phyloP scores from a whole-genome alignment of 805 yeast species.

The Myxozyma lipomycoides region DNA sequence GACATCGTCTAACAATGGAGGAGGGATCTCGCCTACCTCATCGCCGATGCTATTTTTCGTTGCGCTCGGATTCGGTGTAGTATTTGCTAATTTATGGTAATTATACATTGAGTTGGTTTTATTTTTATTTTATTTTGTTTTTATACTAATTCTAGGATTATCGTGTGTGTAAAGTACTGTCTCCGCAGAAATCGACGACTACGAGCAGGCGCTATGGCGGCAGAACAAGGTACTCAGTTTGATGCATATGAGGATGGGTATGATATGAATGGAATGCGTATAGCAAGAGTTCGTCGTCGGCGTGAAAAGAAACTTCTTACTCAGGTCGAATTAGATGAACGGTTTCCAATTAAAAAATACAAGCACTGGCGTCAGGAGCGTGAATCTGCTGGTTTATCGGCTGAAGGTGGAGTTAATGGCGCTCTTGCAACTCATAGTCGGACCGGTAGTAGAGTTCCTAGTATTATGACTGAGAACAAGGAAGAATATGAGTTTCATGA shows the following conservation, averaged over 20 bases:
- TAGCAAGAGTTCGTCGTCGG: slow-evolving; percentile 27
- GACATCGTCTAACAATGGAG: not conserved
- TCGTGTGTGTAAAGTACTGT: slow-evolving; percentile 37
- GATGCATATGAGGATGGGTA: slow-evolving; percentile 12
- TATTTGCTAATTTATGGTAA: slow-evolving; percentile 37
- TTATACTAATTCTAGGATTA: slow-evolving; percentile 24
- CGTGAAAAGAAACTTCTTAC: slow-evolving; percentile 32
- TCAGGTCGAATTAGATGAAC: slow-evolving; percentile 32
- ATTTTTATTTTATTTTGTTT: not conserved
- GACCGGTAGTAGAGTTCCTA: slow-evolving; percentile 7
- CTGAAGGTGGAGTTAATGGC: slow-evolving; percentile 21
- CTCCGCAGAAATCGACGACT: slow-evolving; percentile 31
- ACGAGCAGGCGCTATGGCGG: slow-evolving; percentile 12
- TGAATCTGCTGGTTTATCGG: slow-evolving; percentile 24
- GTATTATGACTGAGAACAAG: not conserved
- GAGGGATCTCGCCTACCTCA: slow-evolving; percentile 5
- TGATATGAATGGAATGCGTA: slow-evolving; percentile 14
- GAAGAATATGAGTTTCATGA: not conserved
- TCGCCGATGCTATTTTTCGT: slow-evolving; percentile 38
- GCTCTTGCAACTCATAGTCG: not conserved
- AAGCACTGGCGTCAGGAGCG: slow-evolving; percentile 34
- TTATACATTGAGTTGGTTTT: not conserved
- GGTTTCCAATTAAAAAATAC: slow-evolving; percentile 36
- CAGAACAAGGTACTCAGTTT: slow-evolving; percentile 1
- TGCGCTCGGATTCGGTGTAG: slow-evolving; percentile 39